Evolutionary conservation across 345 rosid species (phyloP).

Genomic region (Rhodamnia rubescens): DNA sequence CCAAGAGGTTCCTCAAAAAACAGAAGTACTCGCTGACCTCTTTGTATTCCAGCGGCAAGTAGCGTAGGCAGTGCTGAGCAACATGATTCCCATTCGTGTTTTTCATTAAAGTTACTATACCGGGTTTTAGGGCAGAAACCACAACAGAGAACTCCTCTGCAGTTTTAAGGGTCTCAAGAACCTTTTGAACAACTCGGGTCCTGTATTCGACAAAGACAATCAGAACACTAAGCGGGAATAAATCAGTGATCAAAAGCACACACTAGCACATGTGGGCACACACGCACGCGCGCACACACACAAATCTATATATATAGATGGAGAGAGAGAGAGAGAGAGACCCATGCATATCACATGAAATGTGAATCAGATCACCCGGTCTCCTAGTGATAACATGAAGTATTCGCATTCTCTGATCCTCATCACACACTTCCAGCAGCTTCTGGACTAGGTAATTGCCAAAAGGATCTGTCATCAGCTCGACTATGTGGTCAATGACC

Average conservation of each 20-base stretch:
- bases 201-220: slow-evolving; percentile 14
- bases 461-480: slow-evolving; percentile 68
- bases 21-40: slow-evolving; percentile 20
- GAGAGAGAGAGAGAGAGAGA: slow-evolving; percentile 1
- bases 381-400: slow-evolving; percentile 44
- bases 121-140: slow-evolving; percentile 45
- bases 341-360: slow-evolving; percentile 87
- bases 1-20: neutral
- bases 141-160: slow-evolving; percentile 44
- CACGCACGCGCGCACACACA: neutral
- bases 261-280: neutral
- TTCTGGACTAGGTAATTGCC: slow-evolving; percentile 77
- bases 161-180: slow-evolving; percentile 42
- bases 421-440: slow-evolving; percentile 24
- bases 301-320: neutral
- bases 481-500: slow-evolving; percentile 53
- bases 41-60: slow-evolving; percentile 33
- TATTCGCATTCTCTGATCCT: slow-evolving; percentile 47
- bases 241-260: neutral
- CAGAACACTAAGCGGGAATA: neutral
- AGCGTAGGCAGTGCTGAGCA: slow-evolving; percentile 62
- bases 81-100: slow-evolving; percentile 72
- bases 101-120: slow-evolving; percentile 57
- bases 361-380: slow-evolving; percentile 46
- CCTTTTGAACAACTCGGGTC: slow-evolving; percentile 76